These are phyloP conservation scores for Periconia sp. DNA, from an alignment of 2,329 filamentous ascomycete genomes.

Conservation along the genomic window DNA sequence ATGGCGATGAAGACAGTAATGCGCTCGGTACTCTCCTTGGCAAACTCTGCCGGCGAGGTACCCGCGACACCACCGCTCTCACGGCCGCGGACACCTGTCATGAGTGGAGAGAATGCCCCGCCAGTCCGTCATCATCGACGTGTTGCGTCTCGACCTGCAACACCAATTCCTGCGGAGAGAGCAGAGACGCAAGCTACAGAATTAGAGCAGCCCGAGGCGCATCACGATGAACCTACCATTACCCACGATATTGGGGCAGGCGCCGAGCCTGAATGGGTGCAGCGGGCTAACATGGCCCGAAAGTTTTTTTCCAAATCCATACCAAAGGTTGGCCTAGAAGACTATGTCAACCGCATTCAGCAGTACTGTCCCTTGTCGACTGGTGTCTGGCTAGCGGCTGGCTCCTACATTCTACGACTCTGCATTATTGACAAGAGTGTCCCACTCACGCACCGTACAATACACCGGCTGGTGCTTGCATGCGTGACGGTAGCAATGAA, in stretches of 20 bases:
- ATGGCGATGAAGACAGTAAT: constrained; percentile 82
- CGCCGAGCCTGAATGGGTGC: constrained; percentile 74
- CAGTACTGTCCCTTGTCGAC: constrained; percentile 92
- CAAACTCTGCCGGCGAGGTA: constrained; percentile 76
- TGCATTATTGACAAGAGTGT: constrained; percentile 76
- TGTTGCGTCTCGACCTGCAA: constrained; percentile 45
- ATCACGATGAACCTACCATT: constrained; percentile 55
- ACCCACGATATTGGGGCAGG: constrained; percentile 62
- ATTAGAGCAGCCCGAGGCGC: constrained; percentile 58
- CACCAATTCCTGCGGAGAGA: constrained; percentile 48
- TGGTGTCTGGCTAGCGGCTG: constrained; percentile 89
- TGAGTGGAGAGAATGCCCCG: constrained; percentile 36
- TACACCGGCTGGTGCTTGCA: constrained; percentile 84
- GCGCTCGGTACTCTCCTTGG: constrained; percentile 63
- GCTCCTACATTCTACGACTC: constrained; percentile 83
- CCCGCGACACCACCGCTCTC: constrained; percentile 78
- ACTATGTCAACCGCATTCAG: constrained; percentile 87
- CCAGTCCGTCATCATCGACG: constrained; percentile 36
- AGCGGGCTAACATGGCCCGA: constrained; percentile 84
- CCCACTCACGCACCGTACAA: constrained; percentile 80
- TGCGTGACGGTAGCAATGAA: constrained; percentile 90
- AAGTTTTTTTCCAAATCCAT: constrained; percentile 92
- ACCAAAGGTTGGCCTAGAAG: constrained; percentile 80
- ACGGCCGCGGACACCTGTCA: constrained; percentile 64
- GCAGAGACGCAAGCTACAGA: constrained; percentile 46